Conservation (phyloP, 139 green algal species). For the Auxenochlorella pyrenoidosa region DNA sequence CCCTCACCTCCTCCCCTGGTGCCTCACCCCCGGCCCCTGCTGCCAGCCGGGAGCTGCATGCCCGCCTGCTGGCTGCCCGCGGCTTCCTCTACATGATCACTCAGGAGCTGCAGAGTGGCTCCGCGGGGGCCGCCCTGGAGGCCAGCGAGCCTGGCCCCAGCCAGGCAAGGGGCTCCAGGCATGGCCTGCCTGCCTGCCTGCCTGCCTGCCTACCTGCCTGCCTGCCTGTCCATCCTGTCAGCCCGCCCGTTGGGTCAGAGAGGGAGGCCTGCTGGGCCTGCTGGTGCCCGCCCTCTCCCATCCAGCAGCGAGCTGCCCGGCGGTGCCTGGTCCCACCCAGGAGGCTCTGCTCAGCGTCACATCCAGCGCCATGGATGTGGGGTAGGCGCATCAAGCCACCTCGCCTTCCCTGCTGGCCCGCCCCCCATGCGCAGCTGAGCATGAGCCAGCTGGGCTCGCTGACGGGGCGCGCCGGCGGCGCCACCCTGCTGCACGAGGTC, state of each 20-base stretch:
- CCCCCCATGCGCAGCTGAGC: not conserved
- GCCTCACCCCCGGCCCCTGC: no score
- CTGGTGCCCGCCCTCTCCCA: no score
- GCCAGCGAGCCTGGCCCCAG: not conserved
- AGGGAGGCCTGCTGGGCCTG: no score
- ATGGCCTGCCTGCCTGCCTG: not conserved
- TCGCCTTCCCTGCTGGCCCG: not conserved
- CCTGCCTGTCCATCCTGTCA: not conserved
- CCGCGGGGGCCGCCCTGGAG: not conserved
- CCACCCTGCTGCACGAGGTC: constrained; percentile 45
- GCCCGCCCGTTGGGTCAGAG: no score
- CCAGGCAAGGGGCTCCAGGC: not conserved
- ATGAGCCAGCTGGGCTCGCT: constrained; percentile 42
- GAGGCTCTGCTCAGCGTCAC: not conserved
- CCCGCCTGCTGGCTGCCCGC: constrained; percentile 44
- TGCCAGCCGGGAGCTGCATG: constrained; percentile 29
- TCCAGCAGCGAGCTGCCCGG: no score
- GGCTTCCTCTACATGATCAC: constrained; percentile 52
- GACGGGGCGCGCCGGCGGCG: constrained; percentile 16
- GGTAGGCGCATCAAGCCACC: no score
- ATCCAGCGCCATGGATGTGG: not conserved
- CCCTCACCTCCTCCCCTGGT: not conserved
- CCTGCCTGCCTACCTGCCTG: not conserved
- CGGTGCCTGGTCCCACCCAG: no score
- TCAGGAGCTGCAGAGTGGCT: constrained; percentile 23